phyloP scores from a whole-genome alignment of 2,329 filamentous ascomycete species.

The Thielaviopsis musarum region DNA sequence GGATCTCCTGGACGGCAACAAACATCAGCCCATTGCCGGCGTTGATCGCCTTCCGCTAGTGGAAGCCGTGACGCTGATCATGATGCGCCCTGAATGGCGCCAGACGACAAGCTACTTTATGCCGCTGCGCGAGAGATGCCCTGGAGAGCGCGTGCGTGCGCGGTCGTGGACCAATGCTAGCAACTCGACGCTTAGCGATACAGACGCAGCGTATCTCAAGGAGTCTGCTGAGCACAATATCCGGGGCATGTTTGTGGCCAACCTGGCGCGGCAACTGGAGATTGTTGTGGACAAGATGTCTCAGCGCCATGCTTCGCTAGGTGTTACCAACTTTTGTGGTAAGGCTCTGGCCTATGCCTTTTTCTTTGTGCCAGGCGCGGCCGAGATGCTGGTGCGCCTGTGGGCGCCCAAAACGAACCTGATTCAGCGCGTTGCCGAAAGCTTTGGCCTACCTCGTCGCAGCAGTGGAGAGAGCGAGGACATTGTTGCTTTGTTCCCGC shows the following conservation, averaged over 20 bases:
- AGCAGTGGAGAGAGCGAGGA: conserved; percentile 42
- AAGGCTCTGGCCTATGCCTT: conserved; percentile 88
- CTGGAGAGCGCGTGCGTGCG: conserved; percentile 27
- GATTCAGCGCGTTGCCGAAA: conserved; percentile 54
- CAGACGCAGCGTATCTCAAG: conserved; percentile 35
- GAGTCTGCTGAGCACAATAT: conserved; percentile 76
- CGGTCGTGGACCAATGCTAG: conserved; percentile 34
- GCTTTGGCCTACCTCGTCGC: conserved; percentile 46
- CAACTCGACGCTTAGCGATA: conserved; percentile 49
- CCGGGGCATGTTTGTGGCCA: conserved; percentile 69
- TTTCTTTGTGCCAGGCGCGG: conserved; percentile 76
- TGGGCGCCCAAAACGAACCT: conserved; percentile 57
- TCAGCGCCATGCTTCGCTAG: conserved; percentile 46
- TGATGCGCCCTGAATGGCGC: conserved; percentile 82
- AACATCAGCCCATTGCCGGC: conserved; percentile 54
- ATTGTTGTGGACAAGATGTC: conserved; percentile 86
- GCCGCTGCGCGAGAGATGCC: conserved; percentile 39
- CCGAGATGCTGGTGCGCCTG: conserved; percentile 65
- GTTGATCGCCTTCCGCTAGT: conserved; percentile 70
- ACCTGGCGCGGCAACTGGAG: conserved; percentile 65
- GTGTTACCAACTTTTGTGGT: conserved; percentile 69
- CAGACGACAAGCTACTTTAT: conserved; percentile 51
- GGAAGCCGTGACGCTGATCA: conserved; percentile 63
- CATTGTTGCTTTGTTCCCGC: conserved; percentile 54
- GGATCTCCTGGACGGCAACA: conserved; percentile 56